These are phyloP conservation scores for Zygotorulaspora sp. DNA, from an alignment of 805 yeast species.

Conservation along the genomic window DNA sequence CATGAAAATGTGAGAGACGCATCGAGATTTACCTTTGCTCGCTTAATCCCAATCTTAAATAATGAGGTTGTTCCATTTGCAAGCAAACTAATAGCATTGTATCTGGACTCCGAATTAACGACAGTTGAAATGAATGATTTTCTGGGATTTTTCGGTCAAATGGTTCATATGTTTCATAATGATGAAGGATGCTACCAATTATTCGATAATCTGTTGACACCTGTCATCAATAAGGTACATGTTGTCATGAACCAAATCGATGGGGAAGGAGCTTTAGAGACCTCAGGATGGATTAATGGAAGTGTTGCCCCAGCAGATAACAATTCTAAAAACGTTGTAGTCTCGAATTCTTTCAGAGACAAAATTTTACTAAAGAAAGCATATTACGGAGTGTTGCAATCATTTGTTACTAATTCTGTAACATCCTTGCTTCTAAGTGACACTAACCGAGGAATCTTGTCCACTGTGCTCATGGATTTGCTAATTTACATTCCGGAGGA, in stretches of 20 bases:
- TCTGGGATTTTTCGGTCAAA: slow-evolving; percentile 80
- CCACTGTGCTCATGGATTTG: slow-evolving; percentile 56
- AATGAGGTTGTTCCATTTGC: slow-evolving; percentile 49
- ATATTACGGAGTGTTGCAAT: slow-evolving; percentile 62
- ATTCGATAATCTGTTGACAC: slow-evolving; percentile 66
- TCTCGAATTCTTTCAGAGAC: slow-evolving; percentile 63
- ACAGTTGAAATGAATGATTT: slow-evolving; percentile 72
- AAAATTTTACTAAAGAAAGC: slow-evolving; percentile 63
- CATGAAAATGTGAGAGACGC: slow-evolving; percentile 76
- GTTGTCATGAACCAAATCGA: slow-evolving; percentile 43
- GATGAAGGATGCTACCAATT: slow-evolving; percentile 67
- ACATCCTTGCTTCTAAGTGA: slow-evolving; percentile 71
- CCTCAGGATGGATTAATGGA: slow-evolving; percentile 12
- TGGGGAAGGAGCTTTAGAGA: slow-evolving; percentile 34
- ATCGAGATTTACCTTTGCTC: slow-evolving; percentile 78
- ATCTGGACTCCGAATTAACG: slow-evolving; percentile 54
- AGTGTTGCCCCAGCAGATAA: slow-evolving; percentile 6
- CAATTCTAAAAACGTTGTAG: slow-evolving; percentile 29
- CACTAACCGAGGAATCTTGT: slow-evolving; percentile 57
- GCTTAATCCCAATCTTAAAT: slow-evolving; percentile 74
- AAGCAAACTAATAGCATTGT: slow-evolving; percentile 62
- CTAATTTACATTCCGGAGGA: slow-evolving; percentile 58
- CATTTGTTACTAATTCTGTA: slow-evolving; percentile 70
- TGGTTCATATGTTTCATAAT: slow-evolving; percentile 68
- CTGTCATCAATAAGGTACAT: slow-evolving; percentile 65